Evolutionary conservation across 1,139 yeast species (phyloP), one percentile per base, ranked within the genome.

Genomic region (Casaregolazyma lundiana): DNA sequence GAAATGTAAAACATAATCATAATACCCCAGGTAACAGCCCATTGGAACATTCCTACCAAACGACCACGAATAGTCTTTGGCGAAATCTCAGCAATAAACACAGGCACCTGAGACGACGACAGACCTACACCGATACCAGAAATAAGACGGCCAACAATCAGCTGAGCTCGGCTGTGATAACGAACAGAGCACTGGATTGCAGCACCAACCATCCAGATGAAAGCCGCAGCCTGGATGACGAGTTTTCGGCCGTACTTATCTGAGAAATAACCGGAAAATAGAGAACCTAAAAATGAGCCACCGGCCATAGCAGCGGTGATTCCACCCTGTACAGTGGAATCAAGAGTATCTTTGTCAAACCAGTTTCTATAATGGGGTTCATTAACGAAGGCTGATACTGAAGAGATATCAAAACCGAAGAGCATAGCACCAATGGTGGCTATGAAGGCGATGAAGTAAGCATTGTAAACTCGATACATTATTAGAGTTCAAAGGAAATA

Each of bases 301-400:
- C 90, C 76, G 1, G 97, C 86, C 47, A 96, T 90, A n/a, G 97
- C 92, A 20, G 96, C 84, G 0, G 97, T 90, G 59, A 90, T 87
- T 54, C 90, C 86, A 39, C 96, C 96, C 53, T 80, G 82, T 0
- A 88, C 72, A 45, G 86, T 67, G 5, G 68, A 56, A 7, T 13
- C 13, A 13, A 26, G 13, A 43, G 54, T 50, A 21, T 67, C 63
- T 51, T 59, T 40, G 48, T 63, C 54, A 56, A 68, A 68, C 49
- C 53, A 64, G 45, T 70, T 68, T 34, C 72, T 70, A 54, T 73
- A 77, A 18, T 84, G 72, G 55, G 81, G 88, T 7, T 81, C 78
- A 15, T 87, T 85, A 41, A 89, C 78, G 45, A 90, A 79, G 24
- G 90, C 94, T 54, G 92, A 75, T 1, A 96, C 96, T 4, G 95